A percentile compares a stretch with the other conserved stretches of the same genome.
Conservation (phyloP, 2,329 filamentous ascomycete genomes). For the Phialemoniopsis sp. region DNA sequence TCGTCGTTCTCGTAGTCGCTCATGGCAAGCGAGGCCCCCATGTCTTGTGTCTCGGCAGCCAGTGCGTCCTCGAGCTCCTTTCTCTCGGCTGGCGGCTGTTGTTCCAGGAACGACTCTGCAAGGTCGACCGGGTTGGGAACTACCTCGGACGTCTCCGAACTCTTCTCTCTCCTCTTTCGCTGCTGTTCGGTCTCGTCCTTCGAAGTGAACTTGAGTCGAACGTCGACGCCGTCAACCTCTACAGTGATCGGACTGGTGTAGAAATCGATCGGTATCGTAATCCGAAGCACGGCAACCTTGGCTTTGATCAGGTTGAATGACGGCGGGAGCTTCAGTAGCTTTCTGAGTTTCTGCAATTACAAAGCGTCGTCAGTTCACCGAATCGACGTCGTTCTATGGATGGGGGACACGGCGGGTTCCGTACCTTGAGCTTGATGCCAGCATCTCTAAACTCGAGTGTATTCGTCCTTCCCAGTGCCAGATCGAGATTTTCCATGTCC, state of each 20-base stretch:
- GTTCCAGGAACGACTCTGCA: slow-evolving; percentile 73
- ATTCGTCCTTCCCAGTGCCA: slow-evolving; percentile 76
- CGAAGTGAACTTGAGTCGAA: slow-evolving; percentile 54
- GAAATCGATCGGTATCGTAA: slow-evolving; percentile 85
- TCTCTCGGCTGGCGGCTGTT: slow-evolving; percentile 63
- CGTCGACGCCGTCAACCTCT: slow-evolving; percentile 76
- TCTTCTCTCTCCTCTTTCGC: slow-evolving; percentile 15
- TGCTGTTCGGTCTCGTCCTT: slow-evolving; percentile 17
- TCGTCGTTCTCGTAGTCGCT: slow-evolving; percentile 60
- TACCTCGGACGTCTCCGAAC: slow-evolving; percentile 20
- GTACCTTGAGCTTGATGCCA: slow-evolving; percentile 72
- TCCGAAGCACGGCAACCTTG: slow-evolving; percentile 68
- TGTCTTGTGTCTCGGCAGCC: slow-evolving; percentile 55
- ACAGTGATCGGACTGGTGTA: slow-evolving; percentile 79
- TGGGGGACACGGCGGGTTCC: slow-evolving; percentile 14
- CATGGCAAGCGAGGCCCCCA: slow-evolving; percentile 55
- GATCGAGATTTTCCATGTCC: slow-evolving; percentile 80
- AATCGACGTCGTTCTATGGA: too few relatives aligned
- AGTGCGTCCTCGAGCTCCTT: slow-evolving; percentile 66
- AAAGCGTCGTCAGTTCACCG: slow-evolving; percentile 8
- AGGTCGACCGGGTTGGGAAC: slow-evolving; percentile 70
- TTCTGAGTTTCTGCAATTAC: slow-evolving; percentile 67
- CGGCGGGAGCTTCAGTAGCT: slow-evolving; percentile 68
- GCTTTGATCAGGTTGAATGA: slow-evolving; percentile 70
- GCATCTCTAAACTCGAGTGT: slow-evolving; percentile 86